phyloP scores from a whole-genome alignment of 371 early-diverging fungal genomes.

The Synchytrium microbalum region DNA sequence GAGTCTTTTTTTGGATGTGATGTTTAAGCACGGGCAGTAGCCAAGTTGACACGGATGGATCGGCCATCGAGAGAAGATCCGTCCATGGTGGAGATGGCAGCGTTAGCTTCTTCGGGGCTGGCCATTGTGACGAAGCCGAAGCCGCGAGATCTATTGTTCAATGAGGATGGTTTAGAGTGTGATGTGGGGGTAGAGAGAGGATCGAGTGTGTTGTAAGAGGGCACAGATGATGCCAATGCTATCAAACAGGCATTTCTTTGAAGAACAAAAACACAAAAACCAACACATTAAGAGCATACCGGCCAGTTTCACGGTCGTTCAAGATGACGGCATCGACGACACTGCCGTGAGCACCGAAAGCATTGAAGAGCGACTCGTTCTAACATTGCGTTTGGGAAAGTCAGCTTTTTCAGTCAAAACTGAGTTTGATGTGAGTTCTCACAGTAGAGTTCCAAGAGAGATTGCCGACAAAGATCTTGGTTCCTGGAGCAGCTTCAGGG shows the following conservation, averaged over 20 bases:
- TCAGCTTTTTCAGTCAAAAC: too few relatives aligned
- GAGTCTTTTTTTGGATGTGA: too few relatives aligned
- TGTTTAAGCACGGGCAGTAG: conserved; percentile 21
- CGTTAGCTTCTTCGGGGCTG: conserved; percentile 37
- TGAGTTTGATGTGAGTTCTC: conserved; percentile 40
- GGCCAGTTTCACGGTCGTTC: conserved; percentile 64
- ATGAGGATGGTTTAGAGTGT: too few relatives aligned
- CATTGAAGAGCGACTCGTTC: not conserved
- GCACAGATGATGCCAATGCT: too few relatives aligned
- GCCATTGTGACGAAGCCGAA: conserved; percentile 71
- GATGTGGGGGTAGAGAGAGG: too few relatives aligned
- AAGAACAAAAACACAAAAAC: conserved; percentile 1
- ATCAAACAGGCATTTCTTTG: too few relatives aligned
- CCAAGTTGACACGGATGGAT: conserved; percentile 50
- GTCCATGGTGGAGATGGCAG: conserved; percentile 50
- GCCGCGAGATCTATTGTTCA: conserved; percentile 67
- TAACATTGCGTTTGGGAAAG: too few relatives aligned
- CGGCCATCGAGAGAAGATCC: conserved; percentile 58
- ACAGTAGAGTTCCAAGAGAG: conserved; percentile 88
- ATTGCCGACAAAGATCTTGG: conserved; percentile 89
- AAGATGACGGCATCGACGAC: conserved; percentile 71
- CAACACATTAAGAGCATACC: conserved; percentile 14
- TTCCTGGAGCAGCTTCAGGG: conserved; percentile 20
- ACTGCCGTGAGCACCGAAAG: conserved; percentile 27
- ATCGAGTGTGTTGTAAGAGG: too few relatives aligned